Percentiles rank a stretch among this genome's conserved stretches.
Evolutionary conservation across 495 filamentous ascomycete genomes (phyloP).

Genomic region (Penicillium samsonianum): DNA sequence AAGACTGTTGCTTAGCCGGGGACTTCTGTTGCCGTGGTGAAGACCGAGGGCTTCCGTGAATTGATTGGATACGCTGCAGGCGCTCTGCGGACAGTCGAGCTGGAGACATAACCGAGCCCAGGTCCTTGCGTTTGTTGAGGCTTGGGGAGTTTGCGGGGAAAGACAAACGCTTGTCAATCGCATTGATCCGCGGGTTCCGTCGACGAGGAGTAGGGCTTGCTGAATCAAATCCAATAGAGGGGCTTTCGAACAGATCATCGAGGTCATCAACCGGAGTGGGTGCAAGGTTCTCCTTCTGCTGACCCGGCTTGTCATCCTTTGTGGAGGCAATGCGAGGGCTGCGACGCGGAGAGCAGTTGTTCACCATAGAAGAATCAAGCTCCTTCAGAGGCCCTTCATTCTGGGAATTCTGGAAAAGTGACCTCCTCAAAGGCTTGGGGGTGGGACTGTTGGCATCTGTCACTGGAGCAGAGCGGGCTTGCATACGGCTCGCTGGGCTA

Average conservation of each 20-base stretch:
- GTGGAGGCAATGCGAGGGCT: slow-evolving; percentile 41
- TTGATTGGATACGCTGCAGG: slow-evolving; percentile 41
- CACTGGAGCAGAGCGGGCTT: slow-evolving; percentile 67
- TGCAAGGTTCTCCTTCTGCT: slow-evolving; percentile 53
- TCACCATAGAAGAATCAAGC: slow-evolving; percentile 58
- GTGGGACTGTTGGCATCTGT: slow-evolving; percentile 56
- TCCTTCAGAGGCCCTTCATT: slow-evolving; percentile 60
- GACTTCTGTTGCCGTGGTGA: slow-evolving; percentile 28
- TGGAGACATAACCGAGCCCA: slow-evolving; percentile 25
- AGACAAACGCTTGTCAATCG: slow-evolving; percentile 52
- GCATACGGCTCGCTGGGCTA: slow-evolving; percentile 65
- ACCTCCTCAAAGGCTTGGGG: slow-evolving; percentile 65
- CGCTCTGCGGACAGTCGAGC: slow-evolving; percentile 40
- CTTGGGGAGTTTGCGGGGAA: slow-evolving; percentile 41
- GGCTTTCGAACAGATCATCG: slow-evolving; percentile 60
- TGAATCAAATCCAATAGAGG: slow-evolving; percentile 44
- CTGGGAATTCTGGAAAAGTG: slow-evolving; percentile 69
- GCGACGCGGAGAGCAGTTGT: slow-evolving; percentile 52
- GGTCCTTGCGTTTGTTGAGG: slow-evolving; percentile 29
- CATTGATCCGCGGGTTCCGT: slow-evolving; percentile 40
- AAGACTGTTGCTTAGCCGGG: slow-evolving; percentile 26
- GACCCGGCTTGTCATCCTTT: slow-evolving; percentile 33
- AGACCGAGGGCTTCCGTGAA: slow-evolving; percentile 25
- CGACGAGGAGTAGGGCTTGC: slow-evolving; percentile 63
- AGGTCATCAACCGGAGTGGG: slow-evolving; percentile 49